phyloP scores from a whole-genome alignment of 2,329 filamentous ascomycete genomes.

The Ustilaginoidea virens region DNA sequence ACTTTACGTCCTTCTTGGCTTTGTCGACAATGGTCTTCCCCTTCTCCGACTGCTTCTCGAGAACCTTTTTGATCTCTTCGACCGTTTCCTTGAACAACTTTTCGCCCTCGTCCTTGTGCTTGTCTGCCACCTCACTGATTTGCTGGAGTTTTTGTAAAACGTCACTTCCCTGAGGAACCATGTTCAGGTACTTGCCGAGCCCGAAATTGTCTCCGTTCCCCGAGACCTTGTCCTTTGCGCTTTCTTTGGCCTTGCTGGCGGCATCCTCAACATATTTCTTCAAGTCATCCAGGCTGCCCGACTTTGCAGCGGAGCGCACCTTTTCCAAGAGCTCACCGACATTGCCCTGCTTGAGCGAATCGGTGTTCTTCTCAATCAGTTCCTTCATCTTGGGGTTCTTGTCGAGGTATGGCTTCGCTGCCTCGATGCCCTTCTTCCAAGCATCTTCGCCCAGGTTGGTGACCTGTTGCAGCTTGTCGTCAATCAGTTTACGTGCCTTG shows the following conservation, averaged over 20 bases:
- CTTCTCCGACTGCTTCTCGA: constrained; percentile 42
- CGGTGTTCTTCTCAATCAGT: constrained; percentile 54
- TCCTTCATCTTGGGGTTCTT: constrained; percentile 66
- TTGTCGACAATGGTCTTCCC: constrained; percentile 43
- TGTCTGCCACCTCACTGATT: constrained; percentile 46
- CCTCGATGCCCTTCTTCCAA: constrained; percentile 55
- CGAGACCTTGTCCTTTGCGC: constrained; percentile 31
- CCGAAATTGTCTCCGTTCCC: constrained; percentile 15
- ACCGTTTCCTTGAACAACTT: constrained; percentile 53
- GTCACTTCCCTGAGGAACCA: constrained; percentile 48
- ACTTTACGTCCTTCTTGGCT: constrained; percentile 32
- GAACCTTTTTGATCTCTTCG: constrained; percentile 47
- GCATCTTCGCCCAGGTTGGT: constrained; percentile 54
- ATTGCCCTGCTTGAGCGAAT: constrained; percentile 52
- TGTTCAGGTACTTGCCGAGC: constrained; percentile 48
- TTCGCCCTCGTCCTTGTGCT: constrained; percentile 56
- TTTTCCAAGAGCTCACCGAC: constrained; percentile 46
- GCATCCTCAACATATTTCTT: constrained; percentile 19
- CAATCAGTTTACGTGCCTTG: constrained; percentile 44
- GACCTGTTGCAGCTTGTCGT: constrained; percentile 55
- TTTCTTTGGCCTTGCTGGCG: constrained; percentile 26
- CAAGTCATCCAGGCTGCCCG: constrained; percentile 37
- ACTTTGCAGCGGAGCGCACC: constrained; percentile 44
- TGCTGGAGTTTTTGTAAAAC: constrained; percentile 51
- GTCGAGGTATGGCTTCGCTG: constrained; percentile 56